Conservation (phyloP, 371 early-diverging fungal species). For the Mortierella sp. region DNA sequence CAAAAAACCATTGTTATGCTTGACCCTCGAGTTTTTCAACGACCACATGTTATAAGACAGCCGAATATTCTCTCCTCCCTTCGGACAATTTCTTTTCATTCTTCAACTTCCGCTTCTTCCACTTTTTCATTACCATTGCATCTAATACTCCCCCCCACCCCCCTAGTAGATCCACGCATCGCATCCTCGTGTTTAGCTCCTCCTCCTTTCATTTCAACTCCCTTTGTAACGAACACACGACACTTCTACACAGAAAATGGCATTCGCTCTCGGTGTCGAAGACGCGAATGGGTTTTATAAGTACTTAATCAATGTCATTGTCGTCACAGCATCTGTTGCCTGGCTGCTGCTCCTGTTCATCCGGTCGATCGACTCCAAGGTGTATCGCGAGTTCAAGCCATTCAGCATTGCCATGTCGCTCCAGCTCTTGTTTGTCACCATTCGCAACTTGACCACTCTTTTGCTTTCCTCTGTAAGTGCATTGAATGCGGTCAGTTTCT, state of each 20-base stretch:
- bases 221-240: background rate
- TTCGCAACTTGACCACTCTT: constrained; percentile 44
- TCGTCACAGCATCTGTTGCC: constrained; percentile 37
- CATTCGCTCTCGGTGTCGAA: constrained; percentile 25
- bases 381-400: constrained; percentile 36
- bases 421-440: constrained; percentile 47
- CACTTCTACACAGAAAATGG: background rate
- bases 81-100: background rate
- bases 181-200: background rate
- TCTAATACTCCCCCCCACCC: background rate
- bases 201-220: background rate
- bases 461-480: constrained; percentile 48
- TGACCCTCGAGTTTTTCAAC: background rate
- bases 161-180: background rate
- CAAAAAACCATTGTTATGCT: background rate
- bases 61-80: background rate
- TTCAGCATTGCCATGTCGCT: constrained; percentile 50
- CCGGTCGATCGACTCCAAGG: constrained; percentile 38
- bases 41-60: background rate
- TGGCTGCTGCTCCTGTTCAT: constrained; percentile 37
- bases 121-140: background rate
- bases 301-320: constrained; percentile 43
- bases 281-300: constrained; percentile 38
- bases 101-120: background rate
- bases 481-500: background rate